Base-by-base conservation (phyloP, 192 early-diverging fungal genomes). In the Lobosporangium transversale region DNA sequence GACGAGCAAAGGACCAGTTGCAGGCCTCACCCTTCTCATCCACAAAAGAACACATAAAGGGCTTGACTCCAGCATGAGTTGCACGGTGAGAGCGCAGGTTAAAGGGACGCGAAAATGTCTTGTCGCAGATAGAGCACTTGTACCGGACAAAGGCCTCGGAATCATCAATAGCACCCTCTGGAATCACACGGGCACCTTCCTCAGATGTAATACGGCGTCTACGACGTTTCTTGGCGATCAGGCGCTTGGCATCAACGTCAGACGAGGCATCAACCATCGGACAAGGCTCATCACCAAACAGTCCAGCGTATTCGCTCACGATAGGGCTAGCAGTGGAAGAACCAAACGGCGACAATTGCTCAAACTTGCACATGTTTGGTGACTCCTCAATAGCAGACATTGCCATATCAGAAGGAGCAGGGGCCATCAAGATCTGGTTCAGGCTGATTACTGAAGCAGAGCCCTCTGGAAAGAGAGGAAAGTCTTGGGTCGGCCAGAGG, bases 31-130 rank as follows among this genome's bases (percentile, higher is more conserved):
- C 58, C 12, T 62, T 55, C 18, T 61, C 58, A 30, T 61, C 42
- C 6, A 62, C 35, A 37, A 62, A 84, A 21, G 81, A 68, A 81
- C 90, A 92, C 1, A 51, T 68, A 71, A 83, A 92, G 27, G 88
- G 89, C 44, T 84, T 66, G 52, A 89, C 88, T 37, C 84, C 87
- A 24, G 86, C 87, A 50, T 92, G 90, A 0, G 84, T 82, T 18
- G 84, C 80, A 10, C 84, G 84, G 50, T 92, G 90, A 0, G 88
- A 89, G 40, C 90, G 89, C 53, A 92, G 71, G 65, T 92, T 92
- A 65, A 89, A 92, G 1, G 88, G 85, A 14, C 89, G 79, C 17
- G 89, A 90, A 62, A 88, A 90, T 1, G 83, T 79, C 58, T 86
- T 86, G 20, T 63, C 53, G 53, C 84, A 86, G 12, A 70, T 64